Evolutionary conservation across 140 eudicot species (phyloP), one percentile per base, ranked within the genome.

Genomic region (Artemisia princeps): DNA sequence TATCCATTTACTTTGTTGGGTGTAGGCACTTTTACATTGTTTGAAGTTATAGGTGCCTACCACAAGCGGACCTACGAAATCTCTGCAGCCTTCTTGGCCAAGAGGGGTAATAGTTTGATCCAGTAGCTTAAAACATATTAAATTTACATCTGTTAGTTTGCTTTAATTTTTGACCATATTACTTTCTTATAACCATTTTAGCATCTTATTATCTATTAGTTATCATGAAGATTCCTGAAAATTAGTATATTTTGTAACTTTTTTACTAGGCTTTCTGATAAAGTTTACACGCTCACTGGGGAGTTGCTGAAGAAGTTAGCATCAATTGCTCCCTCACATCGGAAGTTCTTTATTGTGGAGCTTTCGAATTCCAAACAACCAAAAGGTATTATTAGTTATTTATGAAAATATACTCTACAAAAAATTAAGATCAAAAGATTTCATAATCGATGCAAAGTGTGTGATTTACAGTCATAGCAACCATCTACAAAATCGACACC

Each of bases 71-170:
- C 73, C 72, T 91, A 60, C 96, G 77, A 55, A 81, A 86, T 83
- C 87, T 91, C 44, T 87, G 95, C 81, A 77, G 80, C 71, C 91
- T 91, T 78, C 98, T 91, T 73, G 98, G 98, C 67, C 91, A 79
- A 20, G 95, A 88, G 63, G 98, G 98, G 96, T 88, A 91, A 44
- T 74, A 37, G 45, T 22, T 68, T 52, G 53, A 37, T 37, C 53
- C 53, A 2, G 53, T 10, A 48, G 13, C 53, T 10, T 48, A 10
- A 10, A 48, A 8, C 15, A 10, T 48, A 3, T 48, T 48, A 48
- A 10, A 5, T 48, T 13, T 48, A 11, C 15, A 1, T 48, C 53
- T 10, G 5, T 3, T 37, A 10, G 53, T 48, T 48, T 48, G 15
- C 53, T 7, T 48, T 48, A 10, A 11, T 11, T 37, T 37, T 37